These are phyloP conservation scores for Alternaria alternata DNA, from an alignment of 2,329 filamentous ascomycete genomes.

Conservation along the genomic window DNA sequence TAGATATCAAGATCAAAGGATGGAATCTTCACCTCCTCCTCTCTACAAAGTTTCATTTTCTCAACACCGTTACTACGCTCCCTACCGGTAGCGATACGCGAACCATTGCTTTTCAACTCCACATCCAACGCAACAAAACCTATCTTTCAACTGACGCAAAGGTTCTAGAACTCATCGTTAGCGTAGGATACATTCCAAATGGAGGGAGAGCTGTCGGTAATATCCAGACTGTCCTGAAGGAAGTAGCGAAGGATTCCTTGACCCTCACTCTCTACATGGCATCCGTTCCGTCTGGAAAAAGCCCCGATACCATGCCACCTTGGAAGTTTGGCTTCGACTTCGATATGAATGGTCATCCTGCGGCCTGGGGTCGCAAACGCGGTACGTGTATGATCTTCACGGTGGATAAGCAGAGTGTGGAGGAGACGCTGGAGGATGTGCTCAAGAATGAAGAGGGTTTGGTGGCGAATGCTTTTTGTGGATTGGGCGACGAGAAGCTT, in stretches of 20 bases:
- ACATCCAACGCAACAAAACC: neutral
- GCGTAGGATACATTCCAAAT: neutral
- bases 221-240: neutral
- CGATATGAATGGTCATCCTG: neutral
- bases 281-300: neutral
- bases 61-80: slow-evolving; percentile 9
- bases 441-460: neutral
- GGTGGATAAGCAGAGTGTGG: neutral
- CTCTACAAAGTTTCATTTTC: slow-evolving; percentile 14
- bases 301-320: neutral
- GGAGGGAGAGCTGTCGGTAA: neutral
- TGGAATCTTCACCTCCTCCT: slow-evolving; percentile 8
- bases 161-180: neutral
- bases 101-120: neutral
- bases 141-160: neutral
- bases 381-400: slow-evolving; percentile 9
- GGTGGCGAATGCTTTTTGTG: neutral
- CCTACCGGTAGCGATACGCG: neutral
- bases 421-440: neutral
- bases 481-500: neutral
- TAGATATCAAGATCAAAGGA: slow-evolving; percentile 10
- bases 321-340: slow-evolving; percentile 11
- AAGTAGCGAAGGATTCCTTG: neutral
- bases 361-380: neutral
- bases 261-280: neutral